phyloP scores from a whole-genome alignment of 2,329 filamentous ascomycete species.

The Leptographium lundbergii region DNA sequence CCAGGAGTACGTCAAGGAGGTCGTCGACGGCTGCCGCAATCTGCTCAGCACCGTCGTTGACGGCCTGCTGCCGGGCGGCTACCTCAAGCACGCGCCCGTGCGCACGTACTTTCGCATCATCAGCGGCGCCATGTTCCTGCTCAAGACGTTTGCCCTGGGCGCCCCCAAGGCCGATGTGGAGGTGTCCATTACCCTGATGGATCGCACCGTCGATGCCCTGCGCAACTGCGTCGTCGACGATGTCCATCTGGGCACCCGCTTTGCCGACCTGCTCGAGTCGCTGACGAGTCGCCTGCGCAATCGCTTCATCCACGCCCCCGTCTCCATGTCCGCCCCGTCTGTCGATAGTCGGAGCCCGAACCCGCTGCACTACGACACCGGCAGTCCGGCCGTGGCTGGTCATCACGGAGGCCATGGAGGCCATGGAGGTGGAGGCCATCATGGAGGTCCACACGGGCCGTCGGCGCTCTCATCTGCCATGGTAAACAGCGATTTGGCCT shows the following conservation, averaged over 20 bases:
- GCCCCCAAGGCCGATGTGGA: slow-evolving; percentile 68
- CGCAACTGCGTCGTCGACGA: slow-evolving; percentile 73
- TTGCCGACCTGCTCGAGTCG: slow-evolving; percentile 70
- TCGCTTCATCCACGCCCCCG: slow-evolving; percentile 57
- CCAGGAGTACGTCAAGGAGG: slow-evolving; percentile 62
- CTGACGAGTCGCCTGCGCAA: slow-evolving; percentile 61
- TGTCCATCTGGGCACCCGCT: slow-evolving; percentile 72
- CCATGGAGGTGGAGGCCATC: neutral
- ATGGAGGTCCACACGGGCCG: neutral
- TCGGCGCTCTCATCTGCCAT: neutral
- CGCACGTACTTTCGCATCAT: slow-evolving; percentile 81
- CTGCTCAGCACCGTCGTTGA: slow-evolving; percentile 68
- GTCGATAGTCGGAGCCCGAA: neutral
- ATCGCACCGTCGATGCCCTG: slow-evolving; percentile 60
- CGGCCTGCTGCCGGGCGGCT: slow-evolving; percentile 59
- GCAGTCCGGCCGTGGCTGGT: neutral
- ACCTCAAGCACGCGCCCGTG: slow-evolving; percentile 71
- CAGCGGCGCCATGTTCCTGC: slow-evolving; percentile 70
- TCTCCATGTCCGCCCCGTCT: slow-evolving; percentile 9
- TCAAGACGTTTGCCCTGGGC: slow-evolving; percentile 74
- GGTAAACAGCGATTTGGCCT: neutral
- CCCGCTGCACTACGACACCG: neutral
- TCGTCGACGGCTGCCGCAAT: slow-evolving; percentile 65
- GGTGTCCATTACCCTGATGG: slow-evolving; percentile 62
- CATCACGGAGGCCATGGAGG: neutral